Conservation (phyloP, 805 yeast genomes). For the Starmerella geochares region DNA sequence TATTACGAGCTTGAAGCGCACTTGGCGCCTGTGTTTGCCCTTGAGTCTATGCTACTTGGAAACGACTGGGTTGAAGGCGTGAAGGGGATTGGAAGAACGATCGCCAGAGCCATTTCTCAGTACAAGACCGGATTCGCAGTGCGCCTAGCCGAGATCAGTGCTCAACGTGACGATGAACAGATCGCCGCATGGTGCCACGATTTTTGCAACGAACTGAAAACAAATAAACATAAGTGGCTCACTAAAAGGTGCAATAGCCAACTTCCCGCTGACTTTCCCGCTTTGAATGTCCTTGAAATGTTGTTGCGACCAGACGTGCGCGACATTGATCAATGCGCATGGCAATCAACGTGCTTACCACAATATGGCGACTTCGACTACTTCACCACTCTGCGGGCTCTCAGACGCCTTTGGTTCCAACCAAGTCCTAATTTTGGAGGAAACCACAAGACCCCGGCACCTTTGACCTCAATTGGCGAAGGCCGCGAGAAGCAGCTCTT, state of each 20-base stretch:
- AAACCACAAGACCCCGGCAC: neutral
- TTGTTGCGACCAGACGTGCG: conserved; percentile 5
- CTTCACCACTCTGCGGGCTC: neutral
- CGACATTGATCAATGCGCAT: neutral
- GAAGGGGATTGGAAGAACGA: conserved; percentile 21
- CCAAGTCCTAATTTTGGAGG: neutral
- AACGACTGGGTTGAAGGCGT: conserved; percentile 29
- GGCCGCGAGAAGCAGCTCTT: neutral
- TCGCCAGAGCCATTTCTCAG: conserved; percentile 18
- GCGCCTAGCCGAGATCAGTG: conserved; percentile 16
- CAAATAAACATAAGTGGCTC: conserved; percentile 22
- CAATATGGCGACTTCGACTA: neutral
- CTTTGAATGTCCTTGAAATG: conserved; percentile 7
- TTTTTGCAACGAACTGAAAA: conserved; percentile 22
- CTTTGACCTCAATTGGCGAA: neutral
- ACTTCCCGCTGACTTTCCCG: conserved; percentile 20
- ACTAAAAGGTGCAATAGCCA: conserved; percentile 5
- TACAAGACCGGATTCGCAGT: conserved; percentile 20
- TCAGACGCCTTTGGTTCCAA: conserved; percentile 5
- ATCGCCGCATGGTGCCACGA: conserved; percentile 9
- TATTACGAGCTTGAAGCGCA: conserved; percentile 5
- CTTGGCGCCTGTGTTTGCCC: conserved; percentile 14
- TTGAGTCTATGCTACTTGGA: conserved; percentile 27
- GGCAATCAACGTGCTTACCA: neutral
- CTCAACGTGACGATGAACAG: neutral